These are phyloP conservation scores for Penicillium steckii DNA, from an alignment of 495 filamentous ascomycete species.

Conservation along the genomic window DNA sequence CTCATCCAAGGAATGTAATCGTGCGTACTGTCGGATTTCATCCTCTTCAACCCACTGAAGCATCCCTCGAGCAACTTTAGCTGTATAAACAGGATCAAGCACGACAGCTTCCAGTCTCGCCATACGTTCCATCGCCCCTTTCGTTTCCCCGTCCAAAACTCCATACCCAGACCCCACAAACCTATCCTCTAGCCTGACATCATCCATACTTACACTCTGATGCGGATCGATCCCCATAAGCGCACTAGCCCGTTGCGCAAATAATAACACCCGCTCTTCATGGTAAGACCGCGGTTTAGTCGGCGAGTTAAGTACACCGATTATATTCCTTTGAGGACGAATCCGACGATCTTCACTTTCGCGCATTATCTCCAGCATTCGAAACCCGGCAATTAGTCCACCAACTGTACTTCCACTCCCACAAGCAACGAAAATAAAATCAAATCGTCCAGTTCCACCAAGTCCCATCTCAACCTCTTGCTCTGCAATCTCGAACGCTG, in stretches of 20 bases:
- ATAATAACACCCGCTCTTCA: conserved; percentile 30
- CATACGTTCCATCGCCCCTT: conserved; percentile 20
- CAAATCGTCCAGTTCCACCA: conserved; percentile 25
- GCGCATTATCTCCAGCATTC: conserved; percentile 27
- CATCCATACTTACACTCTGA: conserved; percentile 25
- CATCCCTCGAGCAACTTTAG: conserved; percentile 34
- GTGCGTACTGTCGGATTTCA: conserved; percentile 16
- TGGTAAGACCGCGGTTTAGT: conserved; percentile 29
- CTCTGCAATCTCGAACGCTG: conserved; percentile 35
- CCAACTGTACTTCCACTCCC: conserved; percentile 42
- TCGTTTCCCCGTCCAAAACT: conserved; percentile 27
- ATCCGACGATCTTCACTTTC: not conserved
- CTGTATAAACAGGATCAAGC: conserved; percentile 42
- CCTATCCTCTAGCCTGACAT: conserved; percentile 36
- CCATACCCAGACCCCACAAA: conserved; percentile 37
- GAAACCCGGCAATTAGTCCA: conserved; percentile 40
- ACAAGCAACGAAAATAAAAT: conserved; percentile 40
- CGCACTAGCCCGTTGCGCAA: conserved; percentile 28
- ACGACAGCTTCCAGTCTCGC: conserved; percentile 31
- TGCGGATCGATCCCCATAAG: conserved; percentile 29
- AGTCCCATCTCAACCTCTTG: conserved; percentile 29
- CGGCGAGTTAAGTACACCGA: conserved; percentile 38
- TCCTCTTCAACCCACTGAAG: conserved; percentile 27
- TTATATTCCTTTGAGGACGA: conserved; percentile 18
- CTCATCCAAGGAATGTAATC: conserved; percentile 2